Base-by-base conservation (phyloP, 2,329 filamentous ascomycete species). In the Alternaria dauci region DNA sequence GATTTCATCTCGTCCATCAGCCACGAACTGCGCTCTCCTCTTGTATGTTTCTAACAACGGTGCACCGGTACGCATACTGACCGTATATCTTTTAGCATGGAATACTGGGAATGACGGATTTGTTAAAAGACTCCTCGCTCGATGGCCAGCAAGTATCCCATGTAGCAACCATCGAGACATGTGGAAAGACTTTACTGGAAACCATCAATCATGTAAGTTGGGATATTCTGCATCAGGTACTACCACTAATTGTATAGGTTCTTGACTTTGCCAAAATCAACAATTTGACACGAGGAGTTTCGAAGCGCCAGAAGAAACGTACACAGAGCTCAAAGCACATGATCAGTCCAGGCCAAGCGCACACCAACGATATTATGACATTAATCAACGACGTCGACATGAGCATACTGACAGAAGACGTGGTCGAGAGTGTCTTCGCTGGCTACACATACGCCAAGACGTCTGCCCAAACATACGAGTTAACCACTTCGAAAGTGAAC, bases 1-100 rank as follows among this genome's bases (percentile, higher is more conserved):
- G 86, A 88, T 58, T 84, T 88, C 36, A 81, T 89, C 8, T 84
- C 85, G 0, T 88, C 84, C 1, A 82, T 89, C 6, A 87, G 84
- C 3, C 87, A 89, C 67, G 87, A 89, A 69, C 75, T 89, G 14
- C 81, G 87, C 5, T 87, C 84, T 2, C 87, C 87, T 0, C 76
- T 89, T 0, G 59, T 62, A 62, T 16, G 59, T 59, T 30, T 36
- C 12, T 23, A 18, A 25, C 4, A 1, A 14, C 3, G 25, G 20
- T 23, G 20, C 20, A 23, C 20, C n/a, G 9, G 23, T 7, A 44
- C 12, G 12, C 43, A 23, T 14, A 46, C 50, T 59, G 16, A 61
- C 16, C 20, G 20, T 23, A 2, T 9, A 5, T n/a, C 8, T 12
- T 25, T n/a, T 18, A 59, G 56, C 87, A 89, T 56, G 87, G 87